Evolutionary conservation across 106 monocot species (phyloP).

Genomic region (Dendrobium nobile): DNA sequence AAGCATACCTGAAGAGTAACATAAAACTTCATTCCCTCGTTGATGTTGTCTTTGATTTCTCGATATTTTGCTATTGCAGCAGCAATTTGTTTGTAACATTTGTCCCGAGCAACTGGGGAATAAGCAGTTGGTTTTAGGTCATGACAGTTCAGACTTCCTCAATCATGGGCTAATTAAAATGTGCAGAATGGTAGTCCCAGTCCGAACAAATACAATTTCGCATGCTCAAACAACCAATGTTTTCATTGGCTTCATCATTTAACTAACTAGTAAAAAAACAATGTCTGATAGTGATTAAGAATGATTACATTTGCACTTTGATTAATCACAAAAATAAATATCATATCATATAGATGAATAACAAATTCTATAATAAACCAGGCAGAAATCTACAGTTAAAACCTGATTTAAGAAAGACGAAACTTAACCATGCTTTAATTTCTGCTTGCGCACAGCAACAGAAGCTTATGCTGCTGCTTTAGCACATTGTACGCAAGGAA

Average conservation of each 20-base stretch:
- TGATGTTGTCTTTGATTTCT: slow-evolving; percentile 91
- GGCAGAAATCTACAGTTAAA: not conserved
- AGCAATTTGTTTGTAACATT: slow-evolving; percentile 75
- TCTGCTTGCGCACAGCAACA: not conserved
- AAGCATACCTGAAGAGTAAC: slow-evolving; percentile 83
- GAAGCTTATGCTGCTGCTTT: not conserved
- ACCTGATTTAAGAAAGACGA: not conserved
- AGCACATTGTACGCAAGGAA: not conserved
- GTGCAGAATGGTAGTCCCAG: not conserved
- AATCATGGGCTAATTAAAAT: not conserved
- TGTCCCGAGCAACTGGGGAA: slow-evolving; percentile 71
- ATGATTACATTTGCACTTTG: not conserved
- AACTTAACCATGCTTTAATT: not conserved
- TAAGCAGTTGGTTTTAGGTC: not conserved
- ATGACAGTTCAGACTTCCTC: not conserved
- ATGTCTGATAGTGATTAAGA: not conserved
- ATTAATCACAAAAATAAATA: not conserved
- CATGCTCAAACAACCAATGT: not conserved
- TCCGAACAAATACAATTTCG: not conserved
- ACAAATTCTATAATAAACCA: not conserved
- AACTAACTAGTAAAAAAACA: not conserved
- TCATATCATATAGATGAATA: not conserved
- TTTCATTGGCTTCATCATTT: not conserved
- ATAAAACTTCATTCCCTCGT: slow-evolving; percentile 93
- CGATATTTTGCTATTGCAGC: slow-evolving; percentile 80